phyloP scores from a whole-genome alignment of 1,139 yeast species.

The Wickerhamomyces sp. region DNA sequence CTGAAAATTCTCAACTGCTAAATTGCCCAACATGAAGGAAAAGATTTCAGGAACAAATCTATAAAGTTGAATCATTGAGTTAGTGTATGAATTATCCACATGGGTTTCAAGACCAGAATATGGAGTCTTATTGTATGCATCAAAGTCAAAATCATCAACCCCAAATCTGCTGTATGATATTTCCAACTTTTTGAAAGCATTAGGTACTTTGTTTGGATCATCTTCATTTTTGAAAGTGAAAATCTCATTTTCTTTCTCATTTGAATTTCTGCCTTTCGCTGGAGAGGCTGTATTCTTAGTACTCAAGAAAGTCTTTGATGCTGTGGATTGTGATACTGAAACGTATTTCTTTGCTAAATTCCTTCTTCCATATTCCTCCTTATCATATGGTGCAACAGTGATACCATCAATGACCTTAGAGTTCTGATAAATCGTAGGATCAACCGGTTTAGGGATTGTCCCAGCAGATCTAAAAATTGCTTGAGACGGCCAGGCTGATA shows the following conservation, averaged over 20 bases:
- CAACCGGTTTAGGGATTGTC: conserved; percentile 40
- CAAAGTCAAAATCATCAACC: conserved; percentile 90
- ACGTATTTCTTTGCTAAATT: conserved; percentile 46
- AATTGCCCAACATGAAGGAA: conserved; percentile 53
- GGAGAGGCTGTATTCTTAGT: conserved; percentile 42
- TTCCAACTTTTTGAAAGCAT: conserved; percentile 69
- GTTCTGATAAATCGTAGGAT: conserved; percentile 23
- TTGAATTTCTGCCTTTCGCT: conserved; percentile 14
- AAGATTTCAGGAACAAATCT: conserved; percentile 71
- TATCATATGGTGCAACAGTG: conserved; percentile 40
- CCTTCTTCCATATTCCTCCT: conserved; percentile 49
- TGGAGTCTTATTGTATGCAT: conserved; percentile 68
- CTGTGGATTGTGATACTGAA: conserved; percentile 33
- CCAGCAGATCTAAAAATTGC: conserved; percentile 51
- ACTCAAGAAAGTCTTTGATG: conserved; percentile 56
- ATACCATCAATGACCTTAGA: conserved; percentile 14
- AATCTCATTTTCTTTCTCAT: conserved; percentile 19
- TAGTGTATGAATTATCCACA: conserved; percentile 75
- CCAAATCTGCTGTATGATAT: conserved; percentile 89
- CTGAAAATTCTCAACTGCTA: conserved; percentile 53
- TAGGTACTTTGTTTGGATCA: conserved; percentile 46
- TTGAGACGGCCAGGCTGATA: conserved; percentile 77
- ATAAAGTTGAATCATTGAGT: conserved; percentile 77
- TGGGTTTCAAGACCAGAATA: conserved; percentile 90
- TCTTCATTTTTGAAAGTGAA: conserved; percentile 24